Evolutionary conservation across 2,329 filamentous ascomycete genomes (phyloP).

Genomic region (Diaporthe velutina): DNA sequence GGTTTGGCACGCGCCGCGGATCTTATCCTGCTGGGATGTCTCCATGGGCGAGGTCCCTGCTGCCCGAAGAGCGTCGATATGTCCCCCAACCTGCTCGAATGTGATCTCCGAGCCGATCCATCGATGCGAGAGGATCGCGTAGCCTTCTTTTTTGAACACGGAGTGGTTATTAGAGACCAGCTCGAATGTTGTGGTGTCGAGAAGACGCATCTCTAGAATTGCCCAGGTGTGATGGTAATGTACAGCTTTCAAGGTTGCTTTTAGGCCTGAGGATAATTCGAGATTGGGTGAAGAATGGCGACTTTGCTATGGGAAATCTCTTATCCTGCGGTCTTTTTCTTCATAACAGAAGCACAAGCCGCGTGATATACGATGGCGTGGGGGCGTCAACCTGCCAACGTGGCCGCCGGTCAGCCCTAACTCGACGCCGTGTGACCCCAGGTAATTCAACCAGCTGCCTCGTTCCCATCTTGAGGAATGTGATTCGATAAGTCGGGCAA

Average conservation of each 20-base stretch:
- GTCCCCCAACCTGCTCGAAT: background rate
- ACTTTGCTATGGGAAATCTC: background rate
- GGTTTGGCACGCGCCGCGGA: background rate
- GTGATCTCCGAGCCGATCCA: background rate
- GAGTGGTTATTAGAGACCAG: background rate
- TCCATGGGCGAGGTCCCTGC: background rate
- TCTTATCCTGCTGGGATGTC: background rate
- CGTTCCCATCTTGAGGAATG: too few species aligned
- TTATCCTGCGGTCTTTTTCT: background rate
- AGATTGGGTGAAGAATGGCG: fast-evolving
- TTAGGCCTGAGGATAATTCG: background rate
- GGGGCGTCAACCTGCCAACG: background rate
- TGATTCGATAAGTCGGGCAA: too few species aligned
- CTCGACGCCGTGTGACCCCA: background rate
- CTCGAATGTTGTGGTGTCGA: background rate
- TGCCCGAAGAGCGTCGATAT: background rate
- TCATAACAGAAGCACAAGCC: background rate
- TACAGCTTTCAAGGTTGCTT: background rate
- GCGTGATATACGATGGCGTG: background rate
- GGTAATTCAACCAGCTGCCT: background rate
- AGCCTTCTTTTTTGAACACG: background rate
- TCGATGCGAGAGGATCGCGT: background rate
- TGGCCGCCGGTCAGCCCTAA: background rate
- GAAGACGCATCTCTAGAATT: background rate
- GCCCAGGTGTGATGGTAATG: too few species aligned